Evolutionary conservation across 208 protist genomes (phyloP).

Genomic region (Wallacemonas rigidus): DNA sequence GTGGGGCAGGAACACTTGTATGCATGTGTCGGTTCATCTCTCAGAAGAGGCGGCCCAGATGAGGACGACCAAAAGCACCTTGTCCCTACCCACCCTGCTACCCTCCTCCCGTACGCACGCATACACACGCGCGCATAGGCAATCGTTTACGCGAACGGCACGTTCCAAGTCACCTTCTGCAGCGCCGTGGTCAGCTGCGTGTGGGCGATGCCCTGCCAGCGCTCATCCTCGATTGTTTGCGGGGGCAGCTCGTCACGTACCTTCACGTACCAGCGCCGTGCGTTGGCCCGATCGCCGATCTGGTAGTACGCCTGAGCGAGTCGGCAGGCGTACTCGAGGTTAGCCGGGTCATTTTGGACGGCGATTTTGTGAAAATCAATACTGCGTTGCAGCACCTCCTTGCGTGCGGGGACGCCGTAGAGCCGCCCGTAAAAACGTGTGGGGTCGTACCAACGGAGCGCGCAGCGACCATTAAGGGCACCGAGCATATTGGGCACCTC

Average conservation of each 20-base stretch:
- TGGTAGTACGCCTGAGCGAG: conserved; percentile 86
- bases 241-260: conserved; percentile 87
- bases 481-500: conserved; percentile 77
- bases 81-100: too few relatives aligned
- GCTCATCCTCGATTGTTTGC: conserved; percentile 67
- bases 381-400: conserved; percentile 51
- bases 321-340: conserved; percentile 79
- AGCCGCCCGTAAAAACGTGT: conserved; percentile 56
- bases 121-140: conserved; percentile 5
- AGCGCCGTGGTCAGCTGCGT: conserved; percentile 83
- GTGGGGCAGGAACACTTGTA: too few relatives aligned
- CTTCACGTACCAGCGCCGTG: conserved; percentile 80
- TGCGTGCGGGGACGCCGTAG: conserved; percentile 53
- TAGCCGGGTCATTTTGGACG: conserved; percentile 62
- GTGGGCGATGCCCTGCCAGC: conserved; percentile 81
- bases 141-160: conserved; percentile 69
- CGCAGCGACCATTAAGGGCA: conserved; percentile 74
- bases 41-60: too few relatives aligned
- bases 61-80: too few relatives aligned
- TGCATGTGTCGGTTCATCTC: too few relatives aligned
- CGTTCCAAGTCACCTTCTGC: conserved; percentile 74
- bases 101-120: conserved; percentile 1
- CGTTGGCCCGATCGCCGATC: conserved; percentile 65
- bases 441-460: conserved; percentile 72
- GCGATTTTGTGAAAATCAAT: conserved; percentile 66